phyloP scores from a whole-genome alignment of 768 basidiomycete species.

The Podaxis sp. region DNA sequence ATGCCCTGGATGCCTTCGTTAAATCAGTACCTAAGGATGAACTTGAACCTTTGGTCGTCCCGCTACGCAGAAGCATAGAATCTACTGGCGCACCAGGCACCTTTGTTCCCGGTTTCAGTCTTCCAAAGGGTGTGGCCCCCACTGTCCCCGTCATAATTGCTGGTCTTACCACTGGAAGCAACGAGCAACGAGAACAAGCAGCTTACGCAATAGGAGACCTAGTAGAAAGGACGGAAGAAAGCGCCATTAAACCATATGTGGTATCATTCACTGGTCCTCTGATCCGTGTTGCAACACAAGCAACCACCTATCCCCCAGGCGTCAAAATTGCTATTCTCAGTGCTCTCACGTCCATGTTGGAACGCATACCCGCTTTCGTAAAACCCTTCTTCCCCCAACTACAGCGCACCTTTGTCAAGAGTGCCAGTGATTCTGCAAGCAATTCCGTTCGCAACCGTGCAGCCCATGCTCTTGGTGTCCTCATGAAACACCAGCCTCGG shows the following conservation, averaged over 20 bases:
- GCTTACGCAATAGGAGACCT: conserved; percentile 97
- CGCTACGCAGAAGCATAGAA: conserved; percentile 87
- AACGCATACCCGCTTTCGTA: conserved; percentile 83
- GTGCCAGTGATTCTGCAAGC: conserved; percentile 78
- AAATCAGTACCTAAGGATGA: conserved; percentile 93
- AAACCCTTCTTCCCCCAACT: conserved; percentile 99
- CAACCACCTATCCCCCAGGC: conserved; percentile 85
- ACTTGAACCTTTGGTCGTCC: conserved; percentile 85
- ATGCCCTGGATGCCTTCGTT: conserved; percentile 82
- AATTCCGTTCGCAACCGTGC: conserved; percentile 78
- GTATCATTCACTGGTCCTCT: conserved; percentile 95
- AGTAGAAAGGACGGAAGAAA: conserved; percentile 79
- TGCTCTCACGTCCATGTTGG: conserved; percentile 83
- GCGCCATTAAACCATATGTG: conserved; percentile 90
- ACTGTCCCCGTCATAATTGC: conserved; percentile 87
- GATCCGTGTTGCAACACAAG: conserved; percentile 91
- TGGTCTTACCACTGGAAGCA: conserved; percentile 91
- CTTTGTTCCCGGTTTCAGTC: conserved; percentile 82
- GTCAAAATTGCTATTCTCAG: conserved; percentile 91
- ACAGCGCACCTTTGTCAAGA: conserved; percentile 95
- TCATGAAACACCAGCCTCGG: conserved; percentile 89
- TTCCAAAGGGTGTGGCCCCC: conserved; percentile 81
- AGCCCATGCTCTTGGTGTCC: conserved; percentile 78
- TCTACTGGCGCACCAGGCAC: conserved; percentile 75
- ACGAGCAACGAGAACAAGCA: conserved; percentile 93